phyloP scores from a whole-genome alignment of 192 early-diverging fungal species.

The Coemansia sp. region DNA sequence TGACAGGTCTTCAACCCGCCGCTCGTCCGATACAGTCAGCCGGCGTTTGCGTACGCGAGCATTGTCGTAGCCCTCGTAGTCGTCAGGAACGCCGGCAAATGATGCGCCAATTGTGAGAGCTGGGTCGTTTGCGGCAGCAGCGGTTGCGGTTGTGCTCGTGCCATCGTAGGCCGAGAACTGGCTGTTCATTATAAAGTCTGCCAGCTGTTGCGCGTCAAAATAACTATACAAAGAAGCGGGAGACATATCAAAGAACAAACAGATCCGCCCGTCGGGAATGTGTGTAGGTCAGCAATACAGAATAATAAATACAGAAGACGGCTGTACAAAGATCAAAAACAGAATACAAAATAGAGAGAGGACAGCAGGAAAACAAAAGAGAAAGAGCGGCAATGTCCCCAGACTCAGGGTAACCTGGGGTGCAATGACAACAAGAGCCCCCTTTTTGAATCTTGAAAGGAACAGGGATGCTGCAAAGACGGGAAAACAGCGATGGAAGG shows the following conservation, averaged over 20 bases:
- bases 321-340: constrained; percentile 7
- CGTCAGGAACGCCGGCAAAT: constrained; percentile 23
- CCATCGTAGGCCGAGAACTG: constrained; percentile 47
- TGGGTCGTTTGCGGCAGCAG: constrained; percentile 25
- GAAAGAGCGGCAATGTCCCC: neutral
- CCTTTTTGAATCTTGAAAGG: constrained; percentile 4
- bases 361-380: neutral
- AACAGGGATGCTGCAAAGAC: constrained; percentile 11
- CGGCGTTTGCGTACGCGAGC: constrained; percentile 52
- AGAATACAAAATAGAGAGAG: constrained; percentile 17
- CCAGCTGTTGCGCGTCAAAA: constrained; percentile 53
- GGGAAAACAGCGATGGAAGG: neutral
- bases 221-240: constrained; percentile 52
- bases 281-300: constrained; percentile 4
- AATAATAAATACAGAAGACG: constrained; percentile 1
- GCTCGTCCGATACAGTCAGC: constrained; percentile 44
- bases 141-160: constrained; percentile 20
- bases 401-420: constrained; percentile 15
- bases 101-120: constrained; percentile 24
- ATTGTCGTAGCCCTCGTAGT: constrained; percentile 52
- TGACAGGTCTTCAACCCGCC: constrained; percentile 27
- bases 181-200: constrained; percentile 55
- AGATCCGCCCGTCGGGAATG: neutral
- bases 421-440: constrained; percentile 2
- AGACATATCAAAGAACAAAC: constrained; percentile 21